Percentiles rank a stretch among this genome's conserved stretches.
Conservation (phyloP, 2,329 filamentous ascomycete genomes). For the Exophiala oligosperma region DNA sequence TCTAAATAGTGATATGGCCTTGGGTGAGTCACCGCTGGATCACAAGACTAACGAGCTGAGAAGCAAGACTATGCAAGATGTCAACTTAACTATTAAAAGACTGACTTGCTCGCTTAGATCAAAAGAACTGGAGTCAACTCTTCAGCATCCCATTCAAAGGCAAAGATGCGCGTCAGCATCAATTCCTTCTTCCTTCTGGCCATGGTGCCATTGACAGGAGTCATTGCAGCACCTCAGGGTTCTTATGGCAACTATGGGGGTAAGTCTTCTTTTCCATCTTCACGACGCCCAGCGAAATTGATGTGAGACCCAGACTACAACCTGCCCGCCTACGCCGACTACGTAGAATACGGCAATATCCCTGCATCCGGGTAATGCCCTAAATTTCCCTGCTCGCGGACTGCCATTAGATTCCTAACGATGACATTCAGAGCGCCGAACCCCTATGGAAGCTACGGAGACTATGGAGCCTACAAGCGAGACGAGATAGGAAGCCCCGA, state of each 20-base stretch:
- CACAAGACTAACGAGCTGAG: neutral
- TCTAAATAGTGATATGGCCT: neutral
- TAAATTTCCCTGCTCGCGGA: too few species aligned
- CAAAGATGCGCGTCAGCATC: neutral
- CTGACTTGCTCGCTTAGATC: neutral
- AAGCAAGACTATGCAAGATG: neutral
- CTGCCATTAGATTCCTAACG: too few species aligned
- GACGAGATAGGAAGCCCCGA: constrained; percentile 1
- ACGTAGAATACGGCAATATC: neutral
- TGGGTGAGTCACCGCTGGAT: neutral
- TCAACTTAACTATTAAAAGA: neutral
- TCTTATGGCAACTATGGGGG: neutral
- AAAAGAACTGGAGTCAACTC: neutral
- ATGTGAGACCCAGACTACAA: neutral
- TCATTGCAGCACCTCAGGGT: constrained; percentile 1
- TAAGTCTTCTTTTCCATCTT: neutral
- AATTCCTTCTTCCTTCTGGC: neutral
- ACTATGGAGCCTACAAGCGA: constrained; percentile 11
- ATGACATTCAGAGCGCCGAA: neutral
- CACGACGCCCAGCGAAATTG: neutral
- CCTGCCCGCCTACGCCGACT: neutral
- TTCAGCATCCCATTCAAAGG: neutral
- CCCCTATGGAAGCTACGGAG: constrained; percentile 20
- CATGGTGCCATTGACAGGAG: neutral
- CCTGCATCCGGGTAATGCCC: neutral